phyloP scores from a whole-genome alignment of 116 monocot genomes.

The Posidonia oceanica region DNA sequence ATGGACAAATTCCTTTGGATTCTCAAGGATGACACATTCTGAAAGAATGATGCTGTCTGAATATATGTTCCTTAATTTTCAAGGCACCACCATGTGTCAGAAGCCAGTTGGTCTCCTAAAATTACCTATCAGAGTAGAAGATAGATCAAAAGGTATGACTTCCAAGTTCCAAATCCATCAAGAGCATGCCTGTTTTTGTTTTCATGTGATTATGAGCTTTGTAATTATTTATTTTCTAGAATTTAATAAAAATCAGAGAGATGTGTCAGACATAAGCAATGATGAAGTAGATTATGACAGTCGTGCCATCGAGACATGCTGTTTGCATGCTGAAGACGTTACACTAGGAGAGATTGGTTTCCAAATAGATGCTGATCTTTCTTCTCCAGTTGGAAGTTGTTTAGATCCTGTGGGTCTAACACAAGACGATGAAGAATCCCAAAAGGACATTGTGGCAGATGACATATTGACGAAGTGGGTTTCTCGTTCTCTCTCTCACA shows the following conservation, averaged over 20 bases:
- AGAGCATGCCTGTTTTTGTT: not conserved
- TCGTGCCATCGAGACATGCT: not conserved
- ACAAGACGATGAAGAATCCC: not conserved
- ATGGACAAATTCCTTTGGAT: conserved; percentile 68
- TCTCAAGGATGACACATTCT: conserved; percentile 29
- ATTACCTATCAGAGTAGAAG: not conserved
- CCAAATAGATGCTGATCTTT: not conserved
- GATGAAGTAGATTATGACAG: not conserved
- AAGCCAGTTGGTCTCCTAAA: conserved; percentile 16
- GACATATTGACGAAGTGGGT: conserved; percentile 3
- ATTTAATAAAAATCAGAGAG: not conserved
- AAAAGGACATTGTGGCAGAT: not conserved
- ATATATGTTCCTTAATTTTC: conserved; percentile 41
- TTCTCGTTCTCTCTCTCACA: conserved; percentile 1
- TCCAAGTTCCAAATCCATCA: not conserved
- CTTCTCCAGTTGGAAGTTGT: conserved; percentile 3
- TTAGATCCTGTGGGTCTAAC: not conserved
- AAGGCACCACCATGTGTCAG: conserved; percentile 45
- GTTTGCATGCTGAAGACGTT: not conserved
- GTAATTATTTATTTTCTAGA: not conserved
- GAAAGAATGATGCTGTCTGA: conserved; percentile 30
- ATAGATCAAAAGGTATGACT: conserved; percentile 4
- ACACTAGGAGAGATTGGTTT: not conserved
- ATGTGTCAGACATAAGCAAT: not conserved
- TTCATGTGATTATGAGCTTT: not conserved